Base-by-base conservation (phyloP, 2,329 filamentous ascomycete genomes). In the Verticillium nonalfalfae region DNA sequence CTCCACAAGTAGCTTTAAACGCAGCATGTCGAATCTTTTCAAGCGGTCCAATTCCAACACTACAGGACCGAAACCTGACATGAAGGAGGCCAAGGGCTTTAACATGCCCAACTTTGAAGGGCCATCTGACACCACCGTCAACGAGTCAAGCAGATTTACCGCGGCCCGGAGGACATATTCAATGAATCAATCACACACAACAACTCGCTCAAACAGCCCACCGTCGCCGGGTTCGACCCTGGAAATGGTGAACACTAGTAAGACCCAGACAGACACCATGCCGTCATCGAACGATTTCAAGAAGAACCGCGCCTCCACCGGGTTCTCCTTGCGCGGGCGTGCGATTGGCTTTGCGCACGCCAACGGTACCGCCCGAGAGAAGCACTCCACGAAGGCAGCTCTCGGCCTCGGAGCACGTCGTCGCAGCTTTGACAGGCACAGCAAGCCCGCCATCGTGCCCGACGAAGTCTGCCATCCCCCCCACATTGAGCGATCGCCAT, bases 261-360 rank as follows among this genome's bases (percentile, higher is more conserved):
- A 50, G 40, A 50, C 40, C 18, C 40, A 50, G n/a, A 26, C 40
- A 9, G 63, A 70, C 38, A 71, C 69, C 40, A 66, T 81, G 36
- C 79, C 82, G 10, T 74, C 70, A 1, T 69, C 76, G 2, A 73
- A 75, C 3, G 81, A 82, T 62, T 81, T 83, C 58, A 74, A 76
- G 59, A 86, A 85, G 72, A 75, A 75, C 61, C 79, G 82, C 15
- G 76, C 81, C 5, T 76, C 77, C 2, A 86, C 83, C 5, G 81
- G 81, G 31, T 69, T 85, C 26, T 76, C 73, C 9, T 65, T 85
- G 2, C 79, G 81, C 52, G 75, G 76, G 21, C 78, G 77, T 15
- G 77, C 75, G 14, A 76, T 83, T 59, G 80, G 81, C 66, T 83
- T 84, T 62, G 76, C 75, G 57, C 73, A 71, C 13, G 66, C 69